Evolutionary conservation across 2,329 filamentous ascomycete genomes (phyloP), one percentile per base, ranked within the genome.

Genomic region (Periconia sp.): DNA sequence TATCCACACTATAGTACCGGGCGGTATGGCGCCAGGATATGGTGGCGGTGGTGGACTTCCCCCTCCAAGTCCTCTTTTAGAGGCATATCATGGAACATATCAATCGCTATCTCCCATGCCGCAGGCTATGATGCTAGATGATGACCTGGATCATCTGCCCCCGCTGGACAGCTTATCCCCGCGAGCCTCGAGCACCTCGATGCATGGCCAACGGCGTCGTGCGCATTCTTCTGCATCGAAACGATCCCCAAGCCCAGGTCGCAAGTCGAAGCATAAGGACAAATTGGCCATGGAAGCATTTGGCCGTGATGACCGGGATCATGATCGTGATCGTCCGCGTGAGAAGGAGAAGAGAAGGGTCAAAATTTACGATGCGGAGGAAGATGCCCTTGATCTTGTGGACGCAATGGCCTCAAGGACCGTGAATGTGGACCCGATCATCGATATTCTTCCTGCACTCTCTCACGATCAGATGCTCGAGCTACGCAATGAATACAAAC

Each of bases 41-140:
- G 50, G 45, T n/a, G 50, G 66, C 15, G 51, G 39, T 4, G 47
- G 64, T 15, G 70, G 63, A 23, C 66, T 78, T 31, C 81, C 89
- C 2, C 89, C 91, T 0, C 83, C 83, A 1, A 96, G 90, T 50
- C 94, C 92, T 1, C 77, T 97, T 36, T 82, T 96, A 2, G 92
- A 97, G 71, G 86, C 94, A 1, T 97, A 97, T 71, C 87, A 86
- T 50, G 92, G 92, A 26, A 96, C 92, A 0, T 97, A 95, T 60
- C 92, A 97, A 70, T 89, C 89, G 44, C 88, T 95, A 58, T 96
- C 92, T 0, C 92, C 92, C 0, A 96, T 96, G 89, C 92, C 92
- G 0, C 91, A 91, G 0, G 89, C 92, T 1, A 74, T 82, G 44
- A 75, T 82, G 57, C 75, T 92, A 17, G 61, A 75, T 34, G 69